These are phyloP conservation scores for Pulveroboletus sp. DNA, from an alignment of 768 basidiomycete genomes.

Conservation along the genomic window DNA sequence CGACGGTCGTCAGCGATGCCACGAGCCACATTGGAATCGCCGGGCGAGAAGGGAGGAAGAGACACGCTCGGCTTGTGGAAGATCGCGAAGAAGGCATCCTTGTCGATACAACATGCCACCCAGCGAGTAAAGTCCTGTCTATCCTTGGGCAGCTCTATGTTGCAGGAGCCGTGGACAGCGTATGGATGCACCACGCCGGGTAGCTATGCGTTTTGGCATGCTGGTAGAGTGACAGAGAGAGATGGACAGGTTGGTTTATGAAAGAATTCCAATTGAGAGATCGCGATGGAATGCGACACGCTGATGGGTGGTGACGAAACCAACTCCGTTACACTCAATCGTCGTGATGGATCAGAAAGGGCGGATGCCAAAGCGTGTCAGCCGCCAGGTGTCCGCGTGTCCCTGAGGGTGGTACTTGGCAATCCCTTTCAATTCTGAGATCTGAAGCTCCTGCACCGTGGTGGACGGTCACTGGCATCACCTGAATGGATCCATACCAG, in stretches of 20 bases:
- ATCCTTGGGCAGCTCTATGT: constrained; percentile 39
- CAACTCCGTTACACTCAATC: background rate
- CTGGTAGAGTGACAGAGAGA: constrained; percentile 5
- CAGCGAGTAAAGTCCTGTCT: constrained; percentile 38
- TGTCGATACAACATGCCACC: constrained; percentile 40
- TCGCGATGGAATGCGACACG: constrained; percentile 1
- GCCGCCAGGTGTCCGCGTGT: background rate
- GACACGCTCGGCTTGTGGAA: constrained; percentile 45
- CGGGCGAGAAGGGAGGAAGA: constrained; percentile 4
- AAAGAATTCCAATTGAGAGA: background rate
- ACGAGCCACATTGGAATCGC: too few species aligned
- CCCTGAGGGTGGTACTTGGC: too few species aligned
- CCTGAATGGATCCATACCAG: too few species aligned
- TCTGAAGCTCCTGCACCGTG: too few species aligned
- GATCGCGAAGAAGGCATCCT: constrained; percentile 35
- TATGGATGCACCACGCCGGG: constrained; percentile 45
- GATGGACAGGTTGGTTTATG: too few species aligned
- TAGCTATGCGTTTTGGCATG: constrained; percentile 41
- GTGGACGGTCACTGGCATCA: too few species aligned
- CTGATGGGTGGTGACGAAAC: background rate
- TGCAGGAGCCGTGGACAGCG: constrained; percentile 34
- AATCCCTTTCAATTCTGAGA: too few species aligned
- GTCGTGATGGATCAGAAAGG: background rate
- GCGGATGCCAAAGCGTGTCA: background rate
- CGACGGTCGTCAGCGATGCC: too few species aligned